These are phyloP conservation scores for Besnoitia besnoiti DNA, from an alignment of 169 alveolate genomes.

Conservation along the genomic window DNA sequence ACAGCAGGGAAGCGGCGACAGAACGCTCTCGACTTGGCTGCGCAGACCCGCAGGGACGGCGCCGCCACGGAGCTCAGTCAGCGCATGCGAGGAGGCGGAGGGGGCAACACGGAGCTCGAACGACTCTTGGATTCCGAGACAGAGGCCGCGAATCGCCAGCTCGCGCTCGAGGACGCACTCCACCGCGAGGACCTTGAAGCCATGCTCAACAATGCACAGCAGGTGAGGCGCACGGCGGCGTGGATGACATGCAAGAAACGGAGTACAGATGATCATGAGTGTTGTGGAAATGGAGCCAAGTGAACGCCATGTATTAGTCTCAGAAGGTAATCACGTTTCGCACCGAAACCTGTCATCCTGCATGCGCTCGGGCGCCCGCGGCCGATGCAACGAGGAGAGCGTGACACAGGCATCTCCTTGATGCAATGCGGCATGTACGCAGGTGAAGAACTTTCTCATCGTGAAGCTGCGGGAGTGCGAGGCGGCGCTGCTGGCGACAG, in stretches of 20 bases:
- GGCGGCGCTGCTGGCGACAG: conserved; percentile 67
- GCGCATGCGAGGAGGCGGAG: neutral
- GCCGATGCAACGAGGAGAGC: no score
- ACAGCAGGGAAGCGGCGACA: neutral
- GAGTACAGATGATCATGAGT: no score
- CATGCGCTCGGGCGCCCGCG: no score
- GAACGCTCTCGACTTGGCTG: neutral
- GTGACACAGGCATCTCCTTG: no score
- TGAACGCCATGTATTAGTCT: no score
- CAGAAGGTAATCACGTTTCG: no score
- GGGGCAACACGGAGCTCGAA: conserved; percentile 54
- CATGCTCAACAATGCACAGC: conserved; percentile 57
- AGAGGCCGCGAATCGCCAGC: conserved; percentile 26
- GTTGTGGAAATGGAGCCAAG: no score
- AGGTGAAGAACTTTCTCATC: conserved; percentile 66
- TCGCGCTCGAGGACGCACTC: neutral
- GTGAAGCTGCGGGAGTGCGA: conserved; percentile 66
- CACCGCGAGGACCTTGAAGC: conserved; percentile 67
- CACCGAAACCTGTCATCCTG: no score
- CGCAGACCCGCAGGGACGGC: neutral
- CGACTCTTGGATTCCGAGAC: conserved; percentile 44
- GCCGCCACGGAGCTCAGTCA: neutral
- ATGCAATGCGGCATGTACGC: no score
- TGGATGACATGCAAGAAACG: no score
- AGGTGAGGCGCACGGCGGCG: conserved; percentile 26